Base-by-base conservation (phyloP, 1,139 yeast genomes). In the Arxiozyma slooffiae region DNA sequence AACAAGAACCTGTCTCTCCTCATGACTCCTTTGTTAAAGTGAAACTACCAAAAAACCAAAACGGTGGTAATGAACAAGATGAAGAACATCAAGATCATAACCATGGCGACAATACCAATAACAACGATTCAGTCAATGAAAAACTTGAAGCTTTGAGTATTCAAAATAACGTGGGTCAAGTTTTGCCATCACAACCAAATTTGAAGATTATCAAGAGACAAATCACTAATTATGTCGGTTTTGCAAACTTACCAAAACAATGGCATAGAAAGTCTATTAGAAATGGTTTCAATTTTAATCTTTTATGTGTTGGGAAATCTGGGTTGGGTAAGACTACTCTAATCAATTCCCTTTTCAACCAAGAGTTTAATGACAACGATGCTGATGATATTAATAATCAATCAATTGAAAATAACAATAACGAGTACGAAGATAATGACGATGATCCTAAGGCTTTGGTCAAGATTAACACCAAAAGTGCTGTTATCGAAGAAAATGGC, bases 161-260 rank as follows among this genome's bases (percentile, higher is more conserved):
- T 14, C 38, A 44, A 18, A 23, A 14, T 38, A 22, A 24, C 7
- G 44, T 36, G 41, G 64, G 65, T 2, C 68, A 64, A 48, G 55
- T 56, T 8, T 44, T 66, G 45, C 70, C 70, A n/a, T 59, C 57
- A 26, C 71, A 66, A 51, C 69, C 72, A 23, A 71, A 70, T 47
- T 58, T 71, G 51, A 75, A 74, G 63, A 75, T 88, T 54, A 80
- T 88, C 62, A 84, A 85, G 62, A 82, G 95, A 60, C 87, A 87
- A 64, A 79, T 90, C 60, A 85, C 82, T 59, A 95, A 96, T 7
- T 90, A 85, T 67, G 98, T 94, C 53, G 99, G 99, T 4, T 92
- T 94, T 71, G 96, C 97, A 60, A 94, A 90, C 71, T 77, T 94
- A 64, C 99, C 99, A 53, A 92, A 90, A 68, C 99, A 94, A 74